Percentiles rank a stretch among this genome's conserved stretches.
phyloP scores from a whole-genome alignment of 495 filamentous ascomycete species.

The Apiosordaria backusii region DNA sequence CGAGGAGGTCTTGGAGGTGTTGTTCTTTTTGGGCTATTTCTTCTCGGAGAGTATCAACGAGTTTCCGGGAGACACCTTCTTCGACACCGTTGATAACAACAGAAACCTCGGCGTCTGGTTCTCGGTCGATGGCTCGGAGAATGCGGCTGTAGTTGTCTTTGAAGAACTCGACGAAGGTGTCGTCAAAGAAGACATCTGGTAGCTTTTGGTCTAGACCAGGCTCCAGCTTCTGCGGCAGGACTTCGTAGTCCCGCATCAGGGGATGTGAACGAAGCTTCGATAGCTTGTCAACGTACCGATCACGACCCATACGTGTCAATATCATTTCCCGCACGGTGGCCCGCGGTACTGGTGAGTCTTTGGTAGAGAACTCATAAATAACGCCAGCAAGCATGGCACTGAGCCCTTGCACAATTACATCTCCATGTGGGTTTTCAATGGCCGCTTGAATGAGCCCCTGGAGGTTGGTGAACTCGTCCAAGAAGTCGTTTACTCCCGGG shows the following conservation, averaged over 20 bases:
- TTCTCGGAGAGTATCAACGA: conserved; percentile 76
- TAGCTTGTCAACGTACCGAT: conserved; percentile 85
- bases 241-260: conserved; percentile 87
- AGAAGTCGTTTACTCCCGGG: conserved; percentile 86
- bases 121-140: conserved; percentile 82
- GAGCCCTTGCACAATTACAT: conserved; percentile 70
- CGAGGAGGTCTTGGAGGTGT: conserved; percentile 63
- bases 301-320: conserved; percentile 73
- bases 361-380: conserved; percentile 95
- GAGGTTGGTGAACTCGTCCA: conserved; percentile 90
- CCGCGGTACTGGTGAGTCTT: conserved; percentile 87
- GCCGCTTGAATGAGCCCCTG: conserved; percentile 72
- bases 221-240: conserved; percentile 64
- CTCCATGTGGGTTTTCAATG: conserved; percentile 57
- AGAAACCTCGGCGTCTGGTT: conserved; percentile 80
- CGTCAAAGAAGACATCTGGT: conserved; percentile 83
- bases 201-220: conserved; percentile 55
- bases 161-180: conserved; percentile 85
- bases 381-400: conserved; percentile 81
- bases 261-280: conserved; percentile 73
- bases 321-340: conserved; percentile 78
- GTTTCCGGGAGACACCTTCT: conserved; percentile 76
- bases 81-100: conserved; percentile 73
- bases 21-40: conserved; percentile 71
- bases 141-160: conserved; percentile 93